Percentiles rank a stretch among this genome's conserved stretches.
phyloP scores from a whole-genome alignment of 208 protist species.

The Crithidia expoeki region DNA sequence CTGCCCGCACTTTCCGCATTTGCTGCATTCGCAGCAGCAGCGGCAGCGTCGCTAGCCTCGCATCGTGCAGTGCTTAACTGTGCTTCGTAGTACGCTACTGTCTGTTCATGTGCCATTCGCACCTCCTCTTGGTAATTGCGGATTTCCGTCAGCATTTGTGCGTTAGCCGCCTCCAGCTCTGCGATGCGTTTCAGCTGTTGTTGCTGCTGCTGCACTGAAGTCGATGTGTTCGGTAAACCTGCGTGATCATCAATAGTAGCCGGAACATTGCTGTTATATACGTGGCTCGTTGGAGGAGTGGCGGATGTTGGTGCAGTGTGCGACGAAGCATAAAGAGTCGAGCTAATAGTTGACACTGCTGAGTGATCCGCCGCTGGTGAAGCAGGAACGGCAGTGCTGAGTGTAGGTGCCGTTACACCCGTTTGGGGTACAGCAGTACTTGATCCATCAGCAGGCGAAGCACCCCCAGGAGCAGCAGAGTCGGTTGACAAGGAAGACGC shows the following conservation, averaged over 20 bases:
- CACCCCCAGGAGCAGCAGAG: not conserved
- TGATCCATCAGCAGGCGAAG: too few species aligned
- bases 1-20: not conserved
- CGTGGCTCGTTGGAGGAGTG: too few species aligned
- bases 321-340: not conserved
- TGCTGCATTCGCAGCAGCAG: not conserved
- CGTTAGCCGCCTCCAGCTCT: constrained; percentile 35
- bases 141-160: constrained; percentile 32
- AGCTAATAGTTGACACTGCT: not conserved
- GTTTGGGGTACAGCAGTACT: too few species aligned
- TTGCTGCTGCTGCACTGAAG: not conserved
- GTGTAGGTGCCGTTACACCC: not conserved
- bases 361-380: not conserved
- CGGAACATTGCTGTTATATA: too few species aligned
- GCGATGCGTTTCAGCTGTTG: constrained; percentile 27
- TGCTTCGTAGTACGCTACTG: constrained; percentile 53
- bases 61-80: constrained; percentile 15
- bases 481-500: not conserved
- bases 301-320: not conserved
- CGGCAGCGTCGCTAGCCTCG: not conserved
- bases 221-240: too few species aligned
- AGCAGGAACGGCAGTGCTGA: not conserved
- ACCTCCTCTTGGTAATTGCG: constrained; percentile 49
- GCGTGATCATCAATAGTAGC: too few species aligned
- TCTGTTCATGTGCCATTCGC: constrained; percentile 36